Evolutionary conservation across 2,329 filamentous ascomycete species (phyloP).

Genomic region (Fusarium concolor): DNA sequence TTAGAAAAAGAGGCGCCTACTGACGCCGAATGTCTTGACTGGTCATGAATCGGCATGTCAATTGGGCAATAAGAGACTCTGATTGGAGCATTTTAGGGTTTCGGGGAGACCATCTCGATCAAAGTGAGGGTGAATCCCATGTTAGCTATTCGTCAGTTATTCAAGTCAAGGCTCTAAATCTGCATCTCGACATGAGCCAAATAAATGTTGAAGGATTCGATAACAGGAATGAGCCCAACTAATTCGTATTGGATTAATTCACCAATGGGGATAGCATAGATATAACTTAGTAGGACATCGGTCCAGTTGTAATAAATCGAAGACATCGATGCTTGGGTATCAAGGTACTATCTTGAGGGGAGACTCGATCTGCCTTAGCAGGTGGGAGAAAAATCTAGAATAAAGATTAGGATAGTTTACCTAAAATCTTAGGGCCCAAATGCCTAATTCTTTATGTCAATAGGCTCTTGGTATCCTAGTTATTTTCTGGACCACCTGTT

Average conservation of each 20-base stretch:
- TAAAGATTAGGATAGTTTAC: no score
- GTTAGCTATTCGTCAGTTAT: not conserved
- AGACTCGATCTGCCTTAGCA: no score
- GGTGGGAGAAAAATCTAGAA: no score
- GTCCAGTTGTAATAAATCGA: not conserved
- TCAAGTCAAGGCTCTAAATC: not conserved
- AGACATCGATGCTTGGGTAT: no score
- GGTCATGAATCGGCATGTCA: not conserved
- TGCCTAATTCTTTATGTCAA: no score
- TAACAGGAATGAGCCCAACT: not conserved
- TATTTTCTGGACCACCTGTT: no score
- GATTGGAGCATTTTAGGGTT: not conserved
- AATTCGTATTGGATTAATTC: not conserved
- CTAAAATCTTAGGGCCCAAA: no score
- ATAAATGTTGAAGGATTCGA: not conserved
- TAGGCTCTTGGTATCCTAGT: no score
- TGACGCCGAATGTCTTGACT: conserved; percentile 7
- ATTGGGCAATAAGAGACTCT: not conserved
- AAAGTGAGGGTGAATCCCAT: not conserved
- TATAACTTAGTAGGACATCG: not conserved
- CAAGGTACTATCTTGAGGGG: no score
- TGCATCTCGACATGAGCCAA: not conserved
- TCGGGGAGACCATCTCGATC: not conserved
- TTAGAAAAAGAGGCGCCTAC: conserved; percentile 14
- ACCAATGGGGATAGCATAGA: not conserved